phyloP scores from a whole-genome alignment of 495 filamentous ascomycete genomes.

The Aspergillus sparsus region DNA sequence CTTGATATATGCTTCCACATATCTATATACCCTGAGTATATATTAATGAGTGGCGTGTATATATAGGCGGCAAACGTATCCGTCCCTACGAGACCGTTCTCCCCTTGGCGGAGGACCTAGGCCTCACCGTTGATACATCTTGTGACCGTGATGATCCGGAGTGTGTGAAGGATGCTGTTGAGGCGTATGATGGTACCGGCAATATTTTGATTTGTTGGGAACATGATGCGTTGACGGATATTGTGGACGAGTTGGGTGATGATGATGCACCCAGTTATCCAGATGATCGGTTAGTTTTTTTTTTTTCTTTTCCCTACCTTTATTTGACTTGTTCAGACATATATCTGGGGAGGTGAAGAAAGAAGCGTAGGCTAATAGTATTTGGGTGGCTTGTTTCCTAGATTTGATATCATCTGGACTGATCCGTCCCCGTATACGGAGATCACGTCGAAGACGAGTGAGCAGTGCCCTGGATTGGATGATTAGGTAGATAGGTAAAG shows the following conservation, averaged over 20 bases:
- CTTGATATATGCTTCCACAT: too few relatives aligned
- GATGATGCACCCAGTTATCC: conserved; percentile 39
- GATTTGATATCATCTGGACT: conserved; percentile 48
- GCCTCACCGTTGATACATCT: conserved; percentile 52
- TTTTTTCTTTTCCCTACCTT: not conserved
- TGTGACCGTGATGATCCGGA: conserved; percentile 49
- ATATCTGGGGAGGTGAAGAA: not conserved
- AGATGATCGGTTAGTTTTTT: conserved; percentile 34
- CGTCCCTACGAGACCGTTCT: conserved; percentile 56
- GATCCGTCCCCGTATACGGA: conserved; percentile 38
- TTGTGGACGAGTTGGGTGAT: conserved; percentile 47
- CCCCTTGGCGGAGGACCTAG: conserved; percentile 52
- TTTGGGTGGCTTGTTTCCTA: conserved; percentile 11
- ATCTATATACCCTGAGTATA: too few relatives aligned
- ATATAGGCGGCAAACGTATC: conserved; percentile 46
- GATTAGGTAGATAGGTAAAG: not conserved
- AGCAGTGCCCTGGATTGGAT: conserved; percentile 38
- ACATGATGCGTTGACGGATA: conserved; percentile 49
- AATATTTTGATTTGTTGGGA: conserved; percentile 64
- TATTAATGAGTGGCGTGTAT: too few relatives aligned
- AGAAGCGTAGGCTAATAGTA: conserved; percentile 4
- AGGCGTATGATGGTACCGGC: conserved; percentile 45
- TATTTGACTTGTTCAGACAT: not conserved
- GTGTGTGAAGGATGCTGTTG: conserved; percentile 49
- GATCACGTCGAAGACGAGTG: conserved; percentile 36